phyloP scores from a whole-genome alignment of 345 rosid genomes.

The Citrus maxima region DNA sequence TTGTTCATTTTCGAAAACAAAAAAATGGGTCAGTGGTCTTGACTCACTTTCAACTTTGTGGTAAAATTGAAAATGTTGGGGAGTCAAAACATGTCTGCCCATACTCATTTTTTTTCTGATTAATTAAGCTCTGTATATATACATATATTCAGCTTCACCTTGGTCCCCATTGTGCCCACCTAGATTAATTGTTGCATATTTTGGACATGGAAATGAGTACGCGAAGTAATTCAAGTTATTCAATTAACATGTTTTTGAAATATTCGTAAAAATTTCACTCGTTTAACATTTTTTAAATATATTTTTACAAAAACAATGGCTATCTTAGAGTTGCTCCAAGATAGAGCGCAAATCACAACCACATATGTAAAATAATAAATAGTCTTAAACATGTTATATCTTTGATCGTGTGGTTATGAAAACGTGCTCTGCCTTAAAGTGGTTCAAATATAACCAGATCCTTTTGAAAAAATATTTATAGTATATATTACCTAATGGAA shows the following conservation, averaged over 20 bases:
- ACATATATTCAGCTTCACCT: not conserved
- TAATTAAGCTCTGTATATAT: not conserved
- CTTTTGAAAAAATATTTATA: too few relatives aligned
- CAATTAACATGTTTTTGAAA: too few relatives aligned
- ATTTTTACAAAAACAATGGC: fast-evolving
- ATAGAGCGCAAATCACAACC: fast-evolving
- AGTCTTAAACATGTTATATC: too few relatives aligned
- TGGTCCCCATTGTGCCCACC: not conserved
- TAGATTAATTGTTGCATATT: not conserved
- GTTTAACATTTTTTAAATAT: too few relatives aligned
- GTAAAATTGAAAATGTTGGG: not conserved
- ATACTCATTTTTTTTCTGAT: not conserved
- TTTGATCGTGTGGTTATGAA: too few relatives aligned
- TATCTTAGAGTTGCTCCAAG: fast-evolving
- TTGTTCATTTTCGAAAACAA: not conserved
- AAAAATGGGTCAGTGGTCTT: not conserved
- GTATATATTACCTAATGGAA: too few relatives aligned
- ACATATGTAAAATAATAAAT: too few relatives aligned
- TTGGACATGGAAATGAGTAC: not conserved
- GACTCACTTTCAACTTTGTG: not conserved
- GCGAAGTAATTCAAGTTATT: not conserved
- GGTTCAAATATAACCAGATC: fast-evolving
- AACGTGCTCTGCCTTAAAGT: too few relatives aligned
- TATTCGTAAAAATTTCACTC: not conserved
- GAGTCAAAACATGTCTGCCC: not conserved